Base-by-base conservation (phyloP, 495 filamentous ascomycete genomes). In the Daldinia bambusicola region DNA sequence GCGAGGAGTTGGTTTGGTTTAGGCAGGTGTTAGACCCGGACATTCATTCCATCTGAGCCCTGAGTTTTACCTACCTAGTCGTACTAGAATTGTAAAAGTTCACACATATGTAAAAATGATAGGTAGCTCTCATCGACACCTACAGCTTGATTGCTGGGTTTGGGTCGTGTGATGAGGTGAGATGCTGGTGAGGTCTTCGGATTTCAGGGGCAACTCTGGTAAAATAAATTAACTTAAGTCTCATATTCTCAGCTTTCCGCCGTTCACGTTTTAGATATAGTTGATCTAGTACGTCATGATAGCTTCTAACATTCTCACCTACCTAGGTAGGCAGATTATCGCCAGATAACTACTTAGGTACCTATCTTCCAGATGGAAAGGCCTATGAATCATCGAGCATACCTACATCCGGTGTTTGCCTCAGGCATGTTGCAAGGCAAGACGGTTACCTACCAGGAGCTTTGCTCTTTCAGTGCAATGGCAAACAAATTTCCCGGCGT, bases 1-100 rank as follows among this genome's bases (percentile, higher is more conserved):
- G 53, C 32, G 32, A 56, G 53, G 53, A 56, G 53, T 56, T 37
- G 30, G 53, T 34, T 34, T 36, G 53, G 53, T 56, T 56, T n/a
- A n/a, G n/a, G n/a, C n/a, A n/a, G n/a, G n/a, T n/a, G 3, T 26
- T 26, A 12, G 37, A 20, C 26, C 3, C 8, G 53, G 16, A 56
- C n/a, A 56, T 32, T 56, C 32, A 34, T 48, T 48, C 18, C 31
- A 18, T 36, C 18, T 6, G 2, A 37, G 31, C 7, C 20, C 31
- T 12, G 16, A 37, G n/a, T 31, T 26, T 26, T 26, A 26, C 26
- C 26, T 26, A 26, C 26, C 22, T 20, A 16, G 50, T 53, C 7
- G 31, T 31, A 32, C 22, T 14, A 8, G 12, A 4, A 53, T 13
- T 26, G 3, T 26, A 26, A 26, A 26, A 26, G 26, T 26, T 26